phyloP scores from a whole-genome alignment of 2,329 filamentous ascomycete genomes.

The Colletotrichum orbiculare region DNA sequence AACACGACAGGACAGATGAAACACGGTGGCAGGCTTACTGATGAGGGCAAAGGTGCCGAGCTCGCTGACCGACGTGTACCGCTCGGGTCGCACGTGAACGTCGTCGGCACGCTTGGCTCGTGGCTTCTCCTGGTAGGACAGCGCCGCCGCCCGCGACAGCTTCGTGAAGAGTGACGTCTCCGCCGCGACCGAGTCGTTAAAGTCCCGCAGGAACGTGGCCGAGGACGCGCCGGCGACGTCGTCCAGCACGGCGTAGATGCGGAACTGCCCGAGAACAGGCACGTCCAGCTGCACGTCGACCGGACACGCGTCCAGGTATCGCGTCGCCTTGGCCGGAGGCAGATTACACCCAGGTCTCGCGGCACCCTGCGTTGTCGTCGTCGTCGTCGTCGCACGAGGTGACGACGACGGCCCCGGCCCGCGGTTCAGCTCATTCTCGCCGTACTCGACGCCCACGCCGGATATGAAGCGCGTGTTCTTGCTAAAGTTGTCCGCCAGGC shows the following conservation, averaged over 20 bases:
- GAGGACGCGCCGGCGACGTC: slow-evolving; percentile 61
- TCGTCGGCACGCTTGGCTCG: slow-evolving; percentile 63
- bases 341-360: slow-evolving; percentile 66
- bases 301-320: slow-evolving; percentile 81
- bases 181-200: slow-evolving; percentile 65
- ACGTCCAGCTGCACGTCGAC: slow-evolving; percentile 82
- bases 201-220: slow-evolving; percentile 65
- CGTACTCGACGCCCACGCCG: slow-evolving; percentile 73
- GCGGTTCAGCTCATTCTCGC: slow-evolving; percentile 62
- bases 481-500: slow-evolving; percentile 74
- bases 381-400: slow-evolving; percentile 40
- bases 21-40: slow-evolving; percentile 59
- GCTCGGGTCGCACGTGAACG: slow-evolving; percentile 72
- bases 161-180: slow-evolving; percentile 66
- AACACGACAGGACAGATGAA: too few species aligned
- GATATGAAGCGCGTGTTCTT: slow-evolving; percentile 79
- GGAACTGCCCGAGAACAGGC: slow-evolving; percentile 80
- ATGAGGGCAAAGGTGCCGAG: slow-evolving; percentile 70
- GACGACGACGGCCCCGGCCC: slow-evolving; percentile 41
- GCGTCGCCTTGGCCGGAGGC: slow-evolving; percentile 75
- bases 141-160: slow-evolving; percentile 66
- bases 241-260: slow-evolving; percentile 76
- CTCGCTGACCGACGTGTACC: slow-evolving; percentile 74
- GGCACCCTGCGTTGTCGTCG: slow-evolving; percentile 49
- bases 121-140: slow-evolving; percentile 70